Conservation (phyloP, 1,284 basidiomycete genomes). For the Irpex sp. region DNA sequence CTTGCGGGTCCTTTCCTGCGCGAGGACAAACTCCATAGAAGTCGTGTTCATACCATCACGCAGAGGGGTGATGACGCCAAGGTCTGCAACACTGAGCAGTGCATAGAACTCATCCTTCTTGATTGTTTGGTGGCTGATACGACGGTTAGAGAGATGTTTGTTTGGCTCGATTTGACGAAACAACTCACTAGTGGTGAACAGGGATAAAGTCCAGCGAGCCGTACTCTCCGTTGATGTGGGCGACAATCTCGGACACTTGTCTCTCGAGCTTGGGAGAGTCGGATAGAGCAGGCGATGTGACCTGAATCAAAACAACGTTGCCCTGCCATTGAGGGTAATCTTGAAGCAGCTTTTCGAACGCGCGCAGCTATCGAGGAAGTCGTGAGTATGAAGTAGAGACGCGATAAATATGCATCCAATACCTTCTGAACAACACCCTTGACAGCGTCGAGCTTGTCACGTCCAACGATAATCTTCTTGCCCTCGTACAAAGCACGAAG, state of each 20-base stretch:
- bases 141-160: not conserved
- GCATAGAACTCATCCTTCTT: constrained; percentile 99
- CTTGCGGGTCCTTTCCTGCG: constrained; percentile 80
- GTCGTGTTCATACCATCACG: constrained; percentile 99
- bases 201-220: constrained; percentile 96
- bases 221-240: constrained; percentile 96
- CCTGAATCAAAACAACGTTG: constrained; percentile 83
- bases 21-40: constrained; percentile 96
- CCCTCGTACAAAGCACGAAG: constrained; percentile 86
- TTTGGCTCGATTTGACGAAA: not conserved
- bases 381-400: constrained; percentile 2
- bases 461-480: constrained; percentile 98
- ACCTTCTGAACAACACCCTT: constrained; percentile 98
- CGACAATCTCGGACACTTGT: constrained; percentile 92
- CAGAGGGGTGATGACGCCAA: constrained; percentile 94
- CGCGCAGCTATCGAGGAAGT: constrained; percentile 61
- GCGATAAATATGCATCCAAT: not conserved
- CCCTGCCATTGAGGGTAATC: constrained; percentile 97
- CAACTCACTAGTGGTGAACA: constrained; percentile 94
- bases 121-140: constrained; percentile 85
- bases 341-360: constrained; percentile 92
- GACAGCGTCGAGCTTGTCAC: constrained; percentile 99
- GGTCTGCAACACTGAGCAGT: constrained; percentile 90
- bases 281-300: constrained; percentile 92
- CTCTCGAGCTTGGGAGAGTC: constrained; percentile 94